Conservation (phyloP, 106 monocot genomes). For the Hemerocallis citrina region DNA sequence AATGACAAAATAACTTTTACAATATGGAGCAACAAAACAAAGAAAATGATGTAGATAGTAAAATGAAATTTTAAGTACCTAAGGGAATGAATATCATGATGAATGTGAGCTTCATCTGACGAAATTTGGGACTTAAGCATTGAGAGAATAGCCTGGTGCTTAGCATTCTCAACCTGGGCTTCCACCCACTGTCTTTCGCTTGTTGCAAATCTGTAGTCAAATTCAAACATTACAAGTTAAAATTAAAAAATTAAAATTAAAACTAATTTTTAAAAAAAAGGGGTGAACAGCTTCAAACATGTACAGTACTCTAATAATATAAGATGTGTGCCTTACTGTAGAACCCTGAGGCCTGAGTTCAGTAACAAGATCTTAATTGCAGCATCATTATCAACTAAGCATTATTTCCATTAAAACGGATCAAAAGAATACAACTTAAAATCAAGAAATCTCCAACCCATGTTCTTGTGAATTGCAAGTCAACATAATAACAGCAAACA, state of each 20-base stretch:
- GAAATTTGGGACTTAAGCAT: constrained; percentile 82
- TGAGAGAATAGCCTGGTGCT: constrained; percentile 82
- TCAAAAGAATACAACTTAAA: too few species aligned
- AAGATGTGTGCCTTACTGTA: too few species aligned
- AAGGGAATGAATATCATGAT: constrained; percentile 80
- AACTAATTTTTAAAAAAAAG: too few species aligned
- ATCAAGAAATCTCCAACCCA: too few species aligned
- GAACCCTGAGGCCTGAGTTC: too few species aligned
- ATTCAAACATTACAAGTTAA: neutral
- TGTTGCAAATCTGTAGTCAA: constrained; percentile 74
- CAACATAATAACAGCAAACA: too few species aligned
- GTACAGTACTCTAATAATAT: too few species aligned
- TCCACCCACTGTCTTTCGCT: constrained; percentile 99
- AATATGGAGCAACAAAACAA: neutral
- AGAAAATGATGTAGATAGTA: too few species aligned
- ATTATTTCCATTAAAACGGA: too few species aligned
- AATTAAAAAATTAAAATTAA: too few species aligned
- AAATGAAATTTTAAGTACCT: constrained; percentile 43
- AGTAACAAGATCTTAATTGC: neutral
- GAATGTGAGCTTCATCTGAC: constrained; percentile 93
- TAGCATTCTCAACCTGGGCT: constrained; percentile 97
- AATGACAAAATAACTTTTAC: neutral
- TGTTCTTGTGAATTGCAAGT: too few species aligned
- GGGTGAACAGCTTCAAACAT: neutral
- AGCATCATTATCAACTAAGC: too few species aligned